phyloP scores from a whole-genome alignment of 345 rosid species.

The Lenwebbia sp. region DNA sequence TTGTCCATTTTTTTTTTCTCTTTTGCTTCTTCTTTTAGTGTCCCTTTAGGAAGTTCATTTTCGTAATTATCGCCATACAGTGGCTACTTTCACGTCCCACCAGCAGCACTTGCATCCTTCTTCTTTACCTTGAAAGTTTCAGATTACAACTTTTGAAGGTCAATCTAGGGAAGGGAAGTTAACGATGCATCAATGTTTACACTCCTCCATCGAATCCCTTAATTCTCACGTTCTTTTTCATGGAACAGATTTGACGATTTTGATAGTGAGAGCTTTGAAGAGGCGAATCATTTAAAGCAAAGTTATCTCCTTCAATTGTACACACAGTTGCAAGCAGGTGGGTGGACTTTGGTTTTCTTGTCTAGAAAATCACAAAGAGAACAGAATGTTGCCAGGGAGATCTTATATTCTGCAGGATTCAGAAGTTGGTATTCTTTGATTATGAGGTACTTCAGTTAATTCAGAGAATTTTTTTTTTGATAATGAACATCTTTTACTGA shows the following conservation, averaged over 20 bases:
- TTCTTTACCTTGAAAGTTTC: background rate
- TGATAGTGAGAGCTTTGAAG: conserved; percentile 4
- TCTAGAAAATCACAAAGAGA: conserved; percentile 39
- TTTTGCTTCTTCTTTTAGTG: background rate
- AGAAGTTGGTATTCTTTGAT: conserved; percentile 51
- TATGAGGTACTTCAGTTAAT: conserved; percentile 41
- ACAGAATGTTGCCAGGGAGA: conserved; percentile 20
- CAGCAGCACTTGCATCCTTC: background rate
- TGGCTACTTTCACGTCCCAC: background rate
- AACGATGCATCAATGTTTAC: background rate
- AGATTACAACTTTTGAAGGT: background rate
- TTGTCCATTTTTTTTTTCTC: background rate
- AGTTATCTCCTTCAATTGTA: conserved; percentile 26
- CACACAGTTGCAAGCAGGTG: conserved; percentile 33
- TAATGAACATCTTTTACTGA: background rate
- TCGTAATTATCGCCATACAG: background rate
- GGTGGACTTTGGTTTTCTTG: conserved; percentile 51
- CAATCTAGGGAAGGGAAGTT: background rate
- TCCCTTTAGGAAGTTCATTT: background rate
- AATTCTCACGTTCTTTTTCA: background rate
- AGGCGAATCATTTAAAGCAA: conserved; percentile 28
- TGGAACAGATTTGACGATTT: background rate
- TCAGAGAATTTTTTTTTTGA: background rate
- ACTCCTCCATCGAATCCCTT: background rate
- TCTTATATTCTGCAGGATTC: conserved; percentile 46